phyloP scores from a whole-genome alignment of 2,329 filamentous ascomycete genomes.

The Verticillium tricorpus region DNA sequence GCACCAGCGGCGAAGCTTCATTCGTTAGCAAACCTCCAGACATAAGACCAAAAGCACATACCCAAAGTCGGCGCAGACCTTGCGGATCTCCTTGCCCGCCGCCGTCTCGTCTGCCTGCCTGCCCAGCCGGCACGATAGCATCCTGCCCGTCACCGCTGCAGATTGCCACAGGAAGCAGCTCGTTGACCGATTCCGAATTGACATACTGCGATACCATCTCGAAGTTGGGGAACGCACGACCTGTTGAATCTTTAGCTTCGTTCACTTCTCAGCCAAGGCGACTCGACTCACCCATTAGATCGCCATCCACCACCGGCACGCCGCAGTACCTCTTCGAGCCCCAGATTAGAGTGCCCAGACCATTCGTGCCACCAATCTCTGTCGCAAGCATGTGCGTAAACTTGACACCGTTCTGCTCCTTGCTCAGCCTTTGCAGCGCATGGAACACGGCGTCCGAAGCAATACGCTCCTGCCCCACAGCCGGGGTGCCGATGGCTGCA shows the following conservation, averaged over 20 bases:
- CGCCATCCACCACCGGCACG: constrained; percentile 28
- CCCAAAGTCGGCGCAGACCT: constrained; percentile 23
- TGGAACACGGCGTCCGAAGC: constrained; percentile 13
- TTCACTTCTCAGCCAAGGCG: not conserved
- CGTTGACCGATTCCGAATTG: constrained; percentile 21
- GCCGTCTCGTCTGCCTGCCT: constrained; percentile 12
- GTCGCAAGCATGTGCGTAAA: constrained; percentile 13
- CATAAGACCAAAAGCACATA: not conserved
- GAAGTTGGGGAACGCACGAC: constrained; percentile 20
- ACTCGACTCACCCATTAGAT: constrained; percentile 28
- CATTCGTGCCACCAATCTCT: constrained; percentile 50
- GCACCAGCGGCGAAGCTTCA: constrained; percentile 31
- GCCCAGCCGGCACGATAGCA: constrained; percentile 15
- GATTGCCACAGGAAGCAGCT: constrained; percentile 18
- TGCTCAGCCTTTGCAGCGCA: constrained; percentile 6
- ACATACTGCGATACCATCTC: constrained; percentile 23
- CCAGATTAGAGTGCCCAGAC: constrained; percentile 34
- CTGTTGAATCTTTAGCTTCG: constrained; percentile 2
- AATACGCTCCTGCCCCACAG: constrained; percentile 15
- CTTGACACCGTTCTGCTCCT: constrained; percentile 1
- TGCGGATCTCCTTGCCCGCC: constrained; percentile 17
- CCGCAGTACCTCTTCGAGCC: constrained; percentile 30
- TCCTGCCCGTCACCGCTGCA: constrained; percentile 17
- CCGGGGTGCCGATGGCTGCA: constrained; percentile 16
- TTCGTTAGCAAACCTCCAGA: not conserved